Conservation (phyloP, 768 basidiomycete genomes). For the Hericium erinaceus region DNA sequence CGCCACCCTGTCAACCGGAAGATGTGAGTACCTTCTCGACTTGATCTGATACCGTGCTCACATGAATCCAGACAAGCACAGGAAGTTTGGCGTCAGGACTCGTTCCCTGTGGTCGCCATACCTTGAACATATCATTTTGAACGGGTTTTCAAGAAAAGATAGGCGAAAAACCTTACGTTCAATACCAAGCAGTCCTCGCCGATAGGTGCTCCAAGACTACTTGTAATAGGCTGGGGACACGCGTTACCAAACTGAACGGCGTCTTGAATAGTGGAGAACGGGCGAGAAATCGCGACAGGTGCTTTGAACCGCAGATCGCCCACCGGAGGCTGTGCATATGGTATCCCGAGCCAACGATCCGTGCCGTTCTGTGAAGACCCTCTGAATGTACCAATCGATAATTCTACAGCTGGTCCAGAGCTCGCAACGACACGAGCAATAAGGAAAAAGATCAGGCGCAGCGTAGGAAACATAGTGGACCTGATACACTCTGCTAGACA, state of each 20-base stretch:
- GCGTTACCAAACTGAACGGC: constrained; percentile 45
- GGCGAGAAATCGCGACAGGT: constrained; percentile 32
- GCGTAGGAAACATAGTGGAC: no score
- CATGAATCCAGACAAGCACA: constrained; percentile 27
- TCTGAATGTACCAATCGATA: background rate
- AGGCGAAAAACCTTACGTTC: constrained; percentile 28
- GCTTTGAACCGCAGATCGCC: constrained; percentile 32
- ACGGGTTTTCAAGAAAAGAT: background rate
- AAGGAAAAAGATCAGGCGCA: no score
- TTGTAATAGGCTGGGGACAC: constrained; percentile 39
- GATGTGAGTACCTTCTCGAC: background rate
- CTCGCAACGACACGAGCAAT: no score
- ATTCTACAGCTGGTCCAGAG: background rate
- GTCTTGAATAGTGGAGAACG: constrained; percentile 24
- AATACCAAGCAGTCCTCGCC: constrained; percentile 48
- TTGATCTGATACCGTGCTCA: constrained; percentile 12
- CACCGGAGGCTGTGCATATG: background rate
- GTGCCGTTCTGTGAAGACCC: background rate
- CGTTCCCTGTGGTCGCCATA: constrained; percentile 23
- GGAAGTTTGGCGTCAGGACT: constrained; percentile 18
- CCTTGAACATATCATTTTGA: constrained; percentile 10
- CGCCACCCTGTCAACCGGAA: constrained; percentile 33
- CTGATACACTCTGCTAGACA: no score
- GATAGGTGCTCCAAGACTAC: constrained; percentile 31
- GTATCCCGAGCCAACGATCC: background rate